phyloP scores from a whole-genome alignment of 305 asterid genomes.

The Coffea humblotiana region DNA sequence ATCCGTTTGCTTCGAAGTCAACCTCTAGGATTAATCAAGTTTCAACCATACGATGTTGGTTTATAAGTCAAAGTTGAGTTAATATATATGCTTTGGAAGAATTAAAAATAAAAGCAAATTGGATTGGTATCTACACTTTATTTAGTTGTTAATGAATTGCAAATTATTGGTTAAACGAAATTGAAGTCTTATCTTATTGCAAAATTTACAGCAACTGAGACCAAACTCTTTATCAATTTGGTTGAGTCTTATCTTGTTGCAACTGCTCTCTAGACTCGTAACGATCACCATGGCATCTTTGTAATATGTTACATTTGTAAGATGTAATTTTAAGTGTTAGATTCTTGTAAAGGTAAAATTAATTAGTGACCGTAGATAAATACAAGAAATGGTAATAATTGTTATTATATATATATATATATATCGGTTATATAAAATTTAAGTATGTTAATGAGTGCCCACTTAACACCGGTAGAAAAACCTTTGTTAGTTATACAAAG shows the following conservation, averaged over 20 bases:
- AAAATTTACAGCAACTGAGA: too few species aligned
- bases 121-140: background rate
- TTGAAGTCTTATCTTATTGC: background rate
- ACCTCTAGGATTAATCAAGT: background rate
- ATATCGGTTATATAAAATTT: too few species aligned
- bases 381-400: too few species aligned
- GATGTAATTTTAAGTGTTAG: too few species aligned
- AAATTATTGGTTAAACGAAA: background rate
- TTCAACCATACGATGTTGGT: background rate
- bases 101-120: background rate
- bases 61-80: background rate
- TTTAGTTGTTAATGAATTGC: background rate
- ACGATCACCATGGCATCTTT: background rate
- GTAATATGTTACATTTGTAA: background rate
- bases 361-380: too few species aligned
- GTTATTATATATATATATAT: too few species aligned
- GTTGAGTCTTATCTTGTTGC: background rate
- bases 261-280: background rate
- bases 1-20: background rate
- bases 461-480: background rate
- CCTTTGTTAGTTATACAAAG: background rate
- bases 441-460: too few species aligned
- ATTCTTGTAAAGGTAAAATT: too few species aligned
- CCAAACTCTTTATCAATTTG: too few species aligned
- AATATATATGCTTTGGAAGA: too few species aligned